Evolutionary conservation across 2,329 filamentous ascomycete genomes (phyloP).

Genomic region (Chalara sp.): DNA sequence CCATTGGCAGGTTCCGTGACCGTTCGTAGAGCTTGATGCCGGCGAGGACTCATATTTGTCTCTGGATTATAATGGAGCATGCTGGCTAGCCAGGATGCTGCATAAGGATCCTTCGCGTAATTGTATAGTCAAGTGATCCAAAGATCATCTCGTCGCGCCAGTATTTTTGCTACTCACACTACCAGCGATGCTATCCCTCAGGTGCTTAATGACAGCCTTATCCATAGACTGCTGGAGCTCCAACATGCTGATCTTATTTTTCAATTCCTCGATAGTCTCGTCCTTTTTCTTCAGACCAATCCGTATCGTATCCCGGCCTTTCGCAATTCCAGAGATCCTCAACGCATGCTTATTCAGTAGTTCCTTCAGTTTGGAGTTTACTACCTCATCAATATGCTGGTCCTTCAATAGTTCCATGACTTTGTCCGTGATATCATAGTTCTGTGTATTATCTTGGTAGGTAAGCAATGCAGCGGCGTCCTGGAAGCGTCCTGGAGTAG

Average conservation of each 20-base stretch:
- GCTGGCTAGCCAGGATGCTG: too few species aligned
- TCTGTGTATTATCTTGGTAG: neutral
- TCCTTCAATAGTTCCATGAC: constrained; percentile 43
- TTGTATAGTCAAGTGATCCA: neutral
- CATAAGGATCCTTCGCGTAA: neutral
- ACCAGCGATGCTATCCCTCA: constrained; percentile 4
- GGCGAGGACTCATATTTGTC: too few species aligned
- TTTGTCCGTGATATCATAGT: constrained; percentile 35
- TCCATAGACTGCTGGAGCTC: constrained; percentile 49
- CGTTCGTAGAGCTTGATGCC: too few species aligned
- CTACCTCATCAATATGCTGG: constrained; percentile 33
- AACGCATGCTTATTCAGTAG: constrained; percentile 50
- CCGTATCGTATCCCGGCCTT: constrained; percentile 61
- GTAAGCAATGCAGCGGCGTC: constrained; percentile 5
- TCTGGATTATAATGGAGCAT: too few species aligned
- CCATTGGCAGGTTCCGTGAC: too few species aligned
- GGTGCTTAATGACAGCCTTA: constrained; percentile 33
- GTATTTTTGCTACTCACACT: neutral
- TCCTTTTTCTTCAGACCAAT: constrained; percentile 57
- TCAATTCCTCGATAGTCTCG: constrained; percentile 56
- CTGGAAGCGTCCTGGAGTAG: constrained; percentile 18
- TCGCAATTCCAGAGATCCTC: constrained; percentile 52
- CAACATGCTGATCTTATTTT: constrained; percentile 53
- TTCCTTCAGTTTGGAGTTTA: constrained; percentile 32
- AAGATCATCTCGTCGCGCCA: neutral